Evolutionary conservation across 768 basidiomycete species (phyloP).

Genomic region (Pulveroboletus frians): DNA sequence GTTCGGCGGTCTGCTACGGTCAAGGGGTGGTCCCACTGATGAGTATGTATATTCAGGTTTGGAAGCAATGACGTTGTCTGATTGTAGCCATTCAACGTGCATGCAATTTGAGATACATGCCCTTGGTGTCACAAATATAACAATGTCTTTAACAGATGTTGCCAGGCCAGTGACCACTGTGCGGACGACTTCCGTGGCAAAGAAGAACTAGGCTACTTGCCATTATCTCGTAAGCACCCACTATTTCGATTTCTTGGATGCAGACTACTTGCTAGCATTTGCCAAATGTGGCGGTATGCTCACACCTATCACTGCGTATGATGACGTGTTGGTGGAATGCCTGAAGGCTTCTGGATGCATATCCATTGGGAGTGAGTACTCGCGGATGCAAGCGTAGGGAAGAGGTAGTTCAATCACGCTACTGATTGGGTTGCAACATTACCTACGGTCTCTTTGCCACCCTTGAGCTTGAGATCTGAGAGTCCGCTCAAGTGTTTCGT

Average conservation of each 20-base stretch:
- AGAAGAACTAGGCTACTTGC: slow-evolving; percentile 72
- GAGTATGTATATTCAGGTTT: slow-evolving; percentile 36
- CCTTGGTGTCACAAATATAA: slow-evolving; percentile 64
- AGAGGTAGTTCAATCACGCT: background rate
- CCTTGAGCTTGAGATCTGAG: too few relatives aligned
- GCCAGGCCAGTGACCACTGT: slow-evolving; percentile 40
- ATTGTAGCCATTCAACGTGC: background rate
- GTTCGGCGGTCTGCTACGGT: slow-evolving; percentile 40
- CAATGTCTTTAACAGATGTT: slow-evolving; percentile 48
- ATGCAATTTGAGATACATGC: slow-evolving; percentile 59
- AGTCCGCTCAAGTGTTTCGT: too few relatives aligned
- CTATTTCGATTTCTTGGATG: slow-evolving; percentile 32
- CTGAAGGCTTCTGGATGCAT: slow-evolving; percentile 55
- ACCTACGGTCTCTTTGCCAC: too few relatives aligned
- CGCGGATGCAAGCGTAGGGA: slow-evolving; percentile 5
- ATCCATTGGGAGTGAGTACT: slow-evolving; percentile 45
- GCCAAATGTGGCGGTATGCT: slow-evolving; percentile 70
- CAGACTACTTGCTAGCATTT: slow-evolving; percentile 50
- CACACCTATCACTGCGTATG: slow-evolving; percentile 80
- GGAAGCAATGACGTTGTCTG: background rate
- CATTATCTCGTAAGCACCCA: slow-evolving; percentile 6
- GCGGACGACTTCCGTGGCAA: slow-evolving; percentile 58
- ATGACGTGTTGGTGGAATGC: slow-evolving; percentile 68
- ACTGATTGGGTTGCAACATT: background rate
- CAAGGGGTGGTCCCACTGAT: slow-evolving; percentile 61